A percentile compares a stretch with the other conserved stretches of the same genome.
phyloP scores from a whole-genome alignment of 495 filamentous ascomycete species.

The Penicillium macrosclerotiorum region DNA sequence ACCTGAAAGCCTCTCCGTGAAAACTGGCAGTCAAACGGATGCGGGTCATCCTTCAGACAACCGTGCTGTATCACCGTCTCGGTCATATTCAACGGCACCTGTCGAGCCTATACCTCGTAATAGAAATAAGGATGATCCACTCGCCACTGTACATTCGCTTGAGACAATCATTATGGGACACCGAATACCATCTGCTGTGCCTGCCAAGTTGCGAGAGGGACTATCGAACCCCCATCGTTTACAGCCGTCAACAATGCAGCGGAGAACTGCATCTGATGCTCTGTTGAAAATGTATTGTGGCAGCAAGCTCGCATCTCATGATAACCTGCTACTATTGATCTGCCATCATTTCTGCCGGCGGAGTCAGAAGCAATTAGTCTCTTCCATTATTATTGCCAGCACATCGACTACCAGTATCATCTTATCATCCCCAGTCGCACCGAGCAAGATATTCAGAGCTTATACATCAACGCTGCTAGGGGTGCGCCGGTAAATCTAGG shows the following conservation, averaged over 20 bases:
- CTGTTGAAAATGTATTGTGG: background rate
- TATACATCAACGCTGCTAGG: slow-evolving; percentile 25
- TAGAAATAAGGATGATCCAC: slow-evolving; percentile 17
- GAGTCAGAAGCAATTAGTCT: slow-evolving; percentile 28
- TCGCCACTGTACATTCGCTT: slow-evolving; percentile 32
- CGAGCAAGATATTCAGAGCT: slow-evolving; percentile 28
- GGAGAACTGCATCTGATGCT: background rate
- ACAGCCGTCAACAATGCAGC: background rate
- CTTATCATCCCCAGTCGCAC: slow-evolving; percentile 29
- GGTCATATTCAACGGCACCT: background rate
- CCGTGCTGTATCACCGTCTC: background rate
- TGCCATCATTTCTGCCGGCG: slow-evolving; percentile 24
- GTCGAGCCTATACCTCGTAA: background rate
- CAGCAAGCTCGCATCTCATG: slow-evolving; percentile 5
- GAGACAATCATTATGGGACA: slow-evolving; percentile 43
- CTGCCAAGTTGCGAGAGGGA: slow-evolving; percentile 21
- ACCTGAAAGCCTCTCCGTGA: background rate
- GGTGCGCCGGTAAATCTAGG: slow-evolving; percentile 17
- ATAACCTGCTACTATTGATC: slow-evolving; percentile 24
- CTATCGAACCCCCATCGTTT: slow-evolving; percentile 10
- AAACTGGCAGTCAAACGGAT: background rate
- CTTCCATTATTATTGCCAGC: slow-evolving; percentile 34
- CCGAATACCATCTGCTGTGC: slow-evolving; percentile 29
- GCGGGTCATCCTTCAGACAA: background rate
- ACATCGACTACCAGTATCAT: slow-evolving; percentile 41